Evolutionary conservation across 116 monocot genomes (phyloP).

Genomic region (Phalaenopsis hybrid): DNA sequence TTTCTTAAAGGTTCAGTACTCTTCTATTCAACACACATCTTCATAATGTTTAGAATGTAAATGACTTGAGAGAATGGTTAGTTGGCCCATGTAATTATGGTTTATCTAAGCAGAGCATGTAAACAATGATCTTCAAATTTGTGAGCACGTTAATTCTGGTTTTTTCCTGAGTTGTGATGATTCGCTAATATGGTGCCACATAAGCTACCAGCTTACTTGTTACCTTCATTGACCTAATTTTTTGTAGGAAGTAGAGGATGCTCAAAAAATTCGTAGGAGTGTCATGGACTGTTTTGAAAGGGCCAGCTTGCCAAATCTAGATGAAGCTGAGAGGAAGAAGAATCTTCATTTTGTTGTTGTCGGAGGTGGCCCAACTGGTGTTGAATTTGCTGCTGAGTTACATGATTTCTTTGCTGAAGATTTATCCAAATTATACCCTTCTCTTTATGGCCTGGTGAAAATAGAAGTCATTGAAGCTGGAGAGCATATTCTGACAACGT

Average conservation of each 20-base stretch:
- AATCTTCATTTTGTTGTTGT: conserved; percentile 56
- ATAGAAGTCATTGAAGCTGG: conserved; percentile 48
- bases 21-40: not conserved
- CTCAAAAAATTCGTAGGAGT: conserved; percentile 44
- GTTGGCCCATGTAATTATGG: not conserved
- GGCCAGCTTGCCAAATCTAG: conserved; percentile 40
- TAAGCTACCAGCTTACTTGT: not conserved
- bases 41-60: not conserved
- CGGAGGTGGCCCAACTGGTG: conserved; percentile 60
- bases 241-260: conserved; percentile 60
- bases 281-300: conserved; percentile 59
- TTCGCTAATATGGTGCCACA: not conserved
- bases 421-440: conserved; percentile 41
- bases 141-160: not conserved
- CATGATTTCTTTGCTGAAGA: conserved; percentile 60
- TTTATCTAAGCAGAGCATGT: not conserved
- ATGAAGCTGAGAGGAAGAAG: conserved; percentile 41
- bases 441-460: conserved; percentile 37
- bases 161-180: not conserved
- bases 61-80: not conserved
- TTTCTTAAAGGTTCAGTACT: conserved; percentile 2
- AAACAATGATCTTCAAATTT: conserved; percentile 3
- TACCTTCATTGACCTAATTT: not conserved
- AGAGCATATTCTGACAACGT: conserved; percentile 53
- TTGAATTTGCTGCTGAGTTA: conserved; percentile 64